A percentile compares a stretch with the other conserved stretches of the same genome.
Conservation (phyloP, 345 rosid genomes). For the Zanthoxylum bungeanum region DNA sequence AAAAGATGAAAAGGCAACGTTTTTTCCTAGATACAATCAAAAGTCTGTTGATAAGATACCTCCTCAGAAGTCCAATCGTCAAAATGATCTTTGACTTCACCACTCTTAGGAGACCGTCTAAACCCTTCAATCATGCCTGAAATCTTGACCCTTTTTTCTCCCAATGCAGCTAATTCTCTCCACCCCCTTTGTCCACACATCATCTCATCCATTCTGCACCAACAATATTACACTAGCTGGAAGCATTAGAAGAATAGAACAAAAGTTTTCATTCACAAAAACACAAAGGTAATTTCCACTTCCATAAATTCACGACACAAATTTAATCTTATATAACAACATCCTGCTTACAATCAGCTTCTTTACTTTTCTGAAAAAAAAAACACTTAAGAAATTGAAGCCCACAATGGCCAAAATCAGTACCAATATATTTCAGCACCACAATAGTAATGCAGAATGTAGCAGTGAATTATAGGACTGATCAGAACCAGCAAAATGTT, state of each 20-base stretch:
- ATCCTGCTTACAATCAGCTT: neutral
- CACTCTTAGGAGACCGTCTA: slow-evolving; percentile 75
- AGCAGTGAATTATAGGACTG: neutral
- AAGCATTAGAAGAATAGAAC: neutral
- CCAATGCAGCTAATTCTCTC: slow-evolving; percentile 77
- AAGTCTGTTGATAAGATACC: slow-evolving; percentile 29
- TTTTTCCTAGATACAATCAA: neutral
- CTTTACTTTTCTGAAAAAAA: neutral
- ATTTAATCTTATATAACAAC: neutral
- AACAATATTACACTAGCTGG: neutral
- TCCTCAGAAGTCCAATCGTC: slow-evolving; percentile 62
- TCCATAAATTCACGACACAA: neutral
- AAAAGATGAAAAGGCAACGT: neutral
- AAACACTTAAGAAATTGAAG: neutral
- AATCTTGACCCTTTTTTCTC: slow-evolving; percentile 73
- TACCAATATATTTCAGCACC: neutral
- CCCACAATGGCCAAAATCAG: neutral
- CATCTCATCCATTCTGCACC: slow-evolving; percentile 85
- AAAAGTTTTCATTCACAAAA: neutral
- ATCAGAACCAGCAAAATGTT: neutral
- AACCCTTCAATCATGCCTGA: slow-evolving; percentile 79
- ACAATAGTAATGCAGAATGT: neutral
- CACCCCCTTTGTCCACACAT: slow-evolving; percentile 92
- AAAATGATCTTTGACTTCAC: slow-evolving; percentile 39
- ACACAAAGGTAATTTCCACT: neutral